Evolutionary conservation across 371 early-diverging fungal species (phyloP).

Genomic region (Phascolomyces articulosus): DNA sequence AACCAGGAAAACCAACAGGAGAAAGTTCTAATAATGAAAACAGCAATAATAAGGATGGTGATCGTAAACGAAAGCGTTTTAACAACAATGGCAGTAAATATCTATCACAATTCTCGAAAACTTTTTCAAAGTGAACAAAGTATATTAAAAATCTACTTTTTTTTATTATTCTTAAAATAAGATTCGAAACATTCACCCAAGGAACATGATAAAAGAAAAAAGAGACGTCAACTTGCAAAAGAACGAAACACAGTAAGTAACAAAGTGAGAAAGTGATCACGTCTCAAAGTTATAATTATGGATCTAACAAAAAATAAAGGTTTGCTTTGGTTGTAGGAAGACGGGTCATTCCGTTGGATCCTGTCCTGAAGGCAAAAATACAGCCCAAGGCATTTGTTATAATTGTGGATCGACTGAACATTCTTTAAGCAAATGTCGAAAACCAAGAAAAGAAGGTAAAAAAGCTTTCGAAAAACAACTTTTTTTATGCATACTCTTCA

Average conservation of each 20-base stretch:
- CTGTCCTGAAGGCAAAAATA: slow-evolving; percentile 67
- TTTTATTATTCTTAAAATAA: not conserved
- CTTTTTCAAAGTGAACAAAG: too few relatives aligned
- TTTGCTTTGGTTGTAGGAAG: slow-evolving; percentile 86
- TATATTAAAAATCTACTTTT: not conserved
- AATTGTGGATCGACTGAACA: slow-evolving; percentile 88
- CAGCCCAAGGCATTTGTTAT: slow-evolving; percentile 75
- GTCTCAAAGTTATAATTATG: slow-evolving; percentile 6
- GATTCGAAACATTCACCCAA: not conserved
- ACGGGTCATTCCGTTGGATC: slow-evolving; percentile 82
- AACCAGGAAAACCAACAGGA: slow-evolving; percentile 40
- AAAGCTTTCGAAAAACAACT: too few relatives aligned
- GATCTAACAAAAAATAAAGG: slow-evolving; percentile 27
- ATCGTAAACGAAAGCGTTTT: slow-evolving; percentile 4
- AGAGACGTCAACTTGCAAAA: slow-evolving; percentile 9
- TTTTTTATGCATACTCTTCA: not conserved
- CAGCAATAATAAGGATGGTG: not conserved
- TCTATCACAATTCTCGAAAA: not conserved
- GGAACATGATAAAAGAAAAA: slow-evolving; percentile 12
- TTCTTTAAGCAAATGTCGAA: slow-evolving; percentile 74
- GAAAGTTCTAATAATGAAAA: not conserved
- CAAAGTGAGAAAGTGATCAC: not conserved
- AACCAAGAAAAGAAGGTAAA: slow-evolving; percentile 59
- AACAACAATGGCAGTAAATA: not conserved
- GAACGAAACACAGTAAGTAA: slow-evolving; percentile 37